Evolutionary conservation across 306 rosid genomes (phyloP), one percentile per base, ranked within the genome.

Genomic region (Astragalus membranaceus): DNA sequence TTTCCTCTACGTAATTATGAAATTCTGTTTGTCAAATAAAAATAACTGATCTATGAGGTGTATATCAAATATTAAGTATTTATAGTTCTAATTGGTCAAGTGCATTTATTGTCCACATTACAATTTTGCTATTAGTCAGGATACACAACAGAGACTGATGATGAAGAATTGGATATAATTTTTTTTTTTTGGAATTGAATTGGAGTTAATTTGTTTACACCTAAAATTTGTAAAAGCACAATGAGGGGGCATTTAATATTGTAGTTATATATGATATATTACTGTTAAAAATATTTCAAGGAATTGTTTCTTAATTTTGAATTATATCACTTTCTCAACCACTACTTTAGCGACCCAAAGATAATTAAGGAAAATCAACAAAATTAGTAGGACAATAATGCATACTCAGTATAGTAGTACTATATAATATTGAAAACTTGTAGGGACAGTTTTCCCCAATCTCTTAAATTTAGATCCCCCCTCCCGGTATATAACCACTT

Each of bases 371-470:
- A 2, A 77, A 52, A 62, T 33, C 14, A 44, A 77, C 61, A 77
- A 70, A 44, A 77, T 44, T 63, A 70, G 73, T 5, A 71, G 37
- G 6, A 30, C 44, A 70, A 63, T 63, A 70, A 57, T 70, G 11
- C 20, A 20, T 26, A 77, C 72, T 33, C 54, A n/a, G 15, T 69
- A 54, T 43, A 62, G 76, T 77, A 77, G 30, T 53, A 70, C 47
- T 30, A 64, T 17, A 61, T 61, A 70, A 77, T 53, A 52, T 69
- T 70, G 71, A 77, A 42, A 61, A 41, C 43, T 33, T 52, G 77
- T 36, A 47, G 54, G 72, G 52, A 12, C 72, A 17, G 35, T 0
- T 51, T 10, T 13, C 20, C 43, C 46, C 0, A 5, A 36, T 53
- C 29, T 39, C 64, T 60, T 51, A 49, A 32, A 76, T 17, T 13